Evolutionary conservation across 169 alveolate genomes (phyloP).

Genomic region (Condylostoma magnum): DNA sequence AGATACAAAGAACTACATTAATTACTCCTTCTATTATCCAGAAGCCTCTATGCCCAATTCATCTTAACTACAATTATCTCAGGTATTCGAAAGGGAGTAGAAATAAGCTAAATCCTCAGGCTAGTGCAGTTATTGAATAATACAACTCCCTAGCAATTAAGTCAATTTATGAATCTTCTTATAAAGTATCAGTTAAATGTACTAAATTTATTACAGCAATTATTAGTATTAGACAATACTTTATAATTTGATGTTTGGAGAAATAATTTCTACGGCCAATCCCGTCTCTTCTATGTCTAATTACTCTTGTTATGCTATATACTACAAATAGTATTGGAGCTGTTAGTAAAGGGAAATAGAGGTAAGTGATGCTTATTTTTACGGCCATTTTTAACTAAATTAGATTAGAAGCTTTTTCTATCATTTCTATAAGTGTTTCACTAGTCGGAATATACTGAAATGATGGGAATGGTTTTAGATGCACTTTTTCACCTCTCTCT

Average conservation of each 20-base stretch:
- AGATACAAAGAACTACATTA: not conserved
- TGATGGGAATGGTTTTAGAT: no score
- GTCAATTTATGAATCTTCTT: not conserved
- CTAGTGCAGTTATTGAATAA: not conserved
- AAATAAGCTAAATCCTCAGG: not conserved
- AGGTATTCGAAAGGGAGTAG: not conserved
- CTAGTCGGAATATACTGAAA: no score
- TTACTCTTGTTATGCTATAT: not conserved
- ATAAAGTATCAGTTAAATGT: not conserved
- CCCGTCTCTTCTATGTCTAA: slow-evolving; percentile 28
- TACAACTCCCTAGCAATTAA: not conserved
- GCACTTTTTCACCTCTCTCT: no score
- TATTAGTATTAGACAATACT: not conserved
- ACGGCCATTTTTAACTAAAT: not conserved
- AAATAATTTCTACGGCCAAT: not conserved
- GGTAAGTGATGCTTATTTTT: not conserved
- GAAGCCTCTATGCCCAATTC: slow-evolving; percentile 17
- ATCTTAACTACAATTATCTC: not conserved
- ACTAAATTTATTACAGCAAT: not conserved
- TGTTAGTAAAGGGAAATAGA: slow-evolving; percentile 9
- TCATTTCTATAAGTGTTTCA: no score
- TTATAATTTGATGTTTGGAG: not conserved
- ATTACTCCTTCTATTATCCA: not conserved
- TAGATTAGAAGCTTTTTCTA: no score
- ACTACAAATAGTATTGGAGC: slow-evolving; percentile 1